Conservation (phyloP, 2,329 filamentous ascomycete species). For the Thielaviopsis musarum region DNA sequence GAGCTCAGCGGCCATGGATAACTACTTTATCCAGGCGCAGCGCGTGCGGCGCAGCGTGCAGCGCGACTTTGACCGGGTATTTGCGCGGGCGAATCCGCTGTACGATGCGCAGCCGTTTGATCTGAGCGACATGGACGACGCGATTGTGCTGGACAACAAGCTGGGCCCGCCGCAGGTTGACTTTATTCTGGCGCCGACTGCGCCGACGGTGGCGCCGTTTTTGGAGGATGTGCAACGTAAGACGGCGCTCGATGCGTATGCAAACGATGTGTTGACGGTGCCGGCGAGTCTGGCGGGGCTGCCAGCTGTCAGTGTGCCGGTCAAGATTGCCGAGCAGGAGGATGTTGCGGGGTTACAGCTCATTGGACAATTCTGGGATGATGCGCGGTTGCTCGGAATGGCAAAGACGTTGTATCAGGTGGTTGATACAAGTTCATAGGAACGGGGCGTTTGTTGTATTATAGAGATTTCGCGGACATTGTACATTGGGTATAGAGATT, state of each 20-base stretch:
- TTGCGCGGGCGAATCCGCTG: slow-evolving; percentile 53
- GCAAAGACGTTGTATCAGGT: slow-evolving; percentile 29
- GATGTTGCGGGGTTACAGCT: slow-evolving; percentile 47
- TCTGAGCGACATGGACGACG: slow-evolving; percentile 41
- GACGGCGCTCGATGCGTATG: slow-evolving; percentile 58
- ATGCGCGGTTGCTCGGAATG: slow-evolving; percentile 42
- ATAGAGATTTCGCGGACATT: neutral
- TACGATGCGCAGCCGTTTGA: slow-evolving; percentile 35
- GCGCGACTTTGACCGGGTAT: slow-evolving; percentile 69
- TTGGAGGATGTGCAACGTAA: slow-evolving; percentile 35
- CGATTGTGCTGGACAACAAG: slow-evolving; percentile 35
- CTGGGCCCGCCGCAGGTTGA: slow-evolving; percentile 53
- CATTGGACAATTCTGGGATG: slow-evolving; percentile 69
- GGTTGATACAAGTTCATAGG: slow-evolving; percentile 5
- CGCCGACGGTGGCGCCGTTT: slow-evolving; percentile 56
- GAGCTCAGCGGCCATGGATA: slow-evolving; percentile 80
- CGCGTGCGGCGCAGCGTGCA: slow-evolving; percentile 71
- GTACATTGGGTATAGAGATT: slow-evolving; percentile 1
- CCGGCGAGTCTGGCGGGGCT: slow-evolving; percentile 84
- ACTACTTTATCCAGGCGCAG: slow-evolving; percentile 93
- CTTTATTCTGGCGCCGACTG: slow-evolving; percentile 73
- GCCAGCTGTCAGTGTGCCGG: slow-evolving; percentile 70
- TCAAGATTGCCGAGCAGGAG: slow-evolving; percentile 15
- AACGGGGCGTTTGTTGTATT: slow-evolving; percentile 12
- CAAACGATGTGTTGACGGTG: slow-evolving; percentile 91